phyloP scores from a whole-genome alignment of 176 grass and related monocot species.

The Dendrocalamus sinicus region DNA sequence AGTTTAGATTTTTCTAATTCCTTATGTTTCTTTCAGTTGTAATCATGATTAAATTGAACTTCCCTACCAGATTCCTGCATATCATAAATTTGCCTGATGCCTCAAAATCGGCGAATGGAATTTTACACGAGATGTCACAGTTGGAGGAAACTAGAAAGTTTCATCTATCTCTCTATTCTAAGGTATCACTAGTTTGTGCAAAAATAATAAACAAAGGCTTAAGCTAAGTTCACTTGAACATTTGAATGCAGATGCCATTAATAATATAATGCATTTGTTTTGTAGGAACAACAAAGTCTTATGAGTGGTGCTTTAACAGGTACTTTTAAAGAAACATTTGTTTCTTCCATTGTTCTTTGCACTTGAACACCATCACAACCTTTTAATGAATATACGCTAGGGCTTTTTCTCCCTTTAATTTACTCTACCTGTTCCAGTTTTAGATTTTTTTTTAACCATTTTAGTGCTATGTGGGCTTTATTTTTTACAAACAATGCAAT shows the following conservation, averaged over 20 bases:
- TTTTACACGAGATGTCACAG: conserved; percentile 89
- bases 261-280: conserved; percentile 36
- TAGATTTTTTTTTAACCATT: neutral
- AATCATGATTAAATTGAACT: conserved; percentile 37
- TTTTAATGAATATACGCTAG: conserved; percentile 13
- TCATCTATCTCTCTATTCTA: conserved; percentile 79
- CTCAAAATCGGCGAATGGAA: conserved; percentile 66
- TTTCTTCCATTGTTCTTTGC: conserved; percentile 31
- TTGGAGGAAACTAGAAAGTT: conserved; percentile 98
- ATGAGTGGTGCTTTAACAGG: conserved; percentile 50
- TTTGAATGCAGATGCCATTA: conserved; percentile 33
- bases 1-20: conserved; percentile 20
- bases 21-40: conserved; percentile 12
- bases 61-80: conserved; percentile 70
- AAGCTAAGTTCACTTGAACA: neutral
- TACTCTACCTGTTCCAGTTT: neutral
- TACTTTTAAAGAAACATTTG: conserved; percentile 48
- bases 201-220: conserved; percentile 1
- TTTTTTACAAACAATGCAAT: conserved; percentile 18
- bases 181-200: conserved; percentile 54
- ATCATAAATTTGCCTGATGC: conserved; percentile 69
- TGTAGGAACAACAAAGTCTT: conserved; percentile 61
- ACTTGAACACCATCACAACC: conserved; percentile 21
- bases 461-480: neutral
- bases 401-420: neutral